Conservation (phyloP, 306 rosid species). For the Carpinus fangiana region DNA sequence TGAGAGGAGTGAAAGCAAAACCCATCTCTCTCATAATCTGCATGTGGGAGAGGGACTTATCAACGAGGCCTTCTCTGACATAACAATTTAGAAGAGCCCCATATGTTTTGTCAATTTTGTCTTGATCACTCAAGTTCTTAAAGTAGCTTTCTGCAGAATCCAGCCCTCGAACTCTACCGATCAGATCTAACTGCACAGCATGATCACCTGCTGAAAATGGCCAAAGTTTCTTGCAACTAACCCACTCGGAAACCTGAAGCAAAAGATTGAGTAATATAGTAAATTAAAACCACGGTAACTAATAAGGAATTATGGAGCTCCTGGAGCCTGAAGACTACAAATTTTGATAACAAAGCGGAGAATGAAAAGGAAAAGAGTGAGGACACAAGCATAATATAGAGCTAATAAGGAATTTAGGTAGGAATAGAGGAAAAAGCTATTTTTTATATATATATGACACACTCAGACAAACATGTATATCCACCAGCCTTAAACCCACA, state of each 20-base stretch:
- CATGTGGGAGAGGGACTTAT: conserved; percentile 61
- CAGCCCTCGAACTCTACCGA: conserved; percentile 63
- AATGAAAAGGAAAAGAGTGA: not conserved
- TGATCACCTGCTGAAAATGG: conserved; percentile 41
- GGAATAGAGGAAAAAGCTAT: not conserved
- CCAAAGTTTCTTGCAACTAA: conserved; percentile 48
- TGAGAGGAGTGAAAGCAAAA: conserved; percentile 40
- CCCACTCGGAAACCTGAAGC: conserved; percentile 73
- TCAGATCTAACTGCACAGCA: conserved; percentile 63
- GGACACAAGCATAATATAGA: not conserved
- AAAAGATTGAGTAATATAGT: conserved; percentile 1
- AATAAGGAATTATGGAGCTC: not conserved
- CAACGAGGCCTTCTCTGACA: conserved; percentile 59
- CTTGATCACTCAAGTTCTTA: conserved; percentile 41
- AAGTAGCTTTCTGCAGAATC: conserved; percentile 63
- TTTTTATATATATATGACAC: not conserved
- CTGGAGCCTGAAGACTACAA: not conserved
- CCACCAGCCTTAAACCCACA: too few species aligned
- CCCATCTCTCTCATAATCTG: conserved; percentile 70
- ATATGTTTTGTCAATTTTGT: conserved; percentile 45
- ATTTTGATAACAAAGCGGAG: not conserved
- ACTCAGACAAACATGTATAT: too few species aligned
- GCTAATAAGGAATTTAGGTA: not conserved
- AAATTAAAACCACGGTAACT: not conserved
- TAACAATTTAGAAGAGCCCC: conserved; percentile 77